Evolutionary conservation across 441 rosid species (phyloP).

Genomic region (Capsella rubella): DNA sequence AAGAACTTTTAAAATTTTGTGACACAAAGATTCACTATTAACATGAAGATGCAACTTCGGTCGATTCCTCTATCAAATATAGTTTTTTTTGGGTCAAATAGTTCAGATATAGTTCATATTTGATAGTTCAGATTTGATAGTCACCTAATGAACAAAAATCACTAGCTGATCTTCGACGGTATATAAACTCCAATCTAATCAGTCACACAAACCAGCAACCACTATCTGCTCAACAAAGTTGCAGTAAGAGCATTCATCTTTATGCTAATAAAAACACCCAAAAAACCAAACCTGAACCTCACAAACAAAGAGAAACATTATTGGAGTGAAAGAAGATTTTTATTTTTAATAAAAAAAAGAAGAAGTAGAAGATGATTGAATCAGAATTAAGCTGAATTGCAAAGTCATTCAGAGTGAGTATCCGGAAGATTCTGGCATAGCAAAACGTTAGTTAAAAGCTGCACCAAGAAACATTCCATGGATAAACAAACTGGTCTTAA

Average conservation of each 20-base stretch:
- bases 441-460: conserved; percentile 5
- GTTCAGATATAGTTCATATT: too few relatives aligned
- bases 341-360: too few relatives aligned
- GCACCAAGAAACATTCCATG: conserved; percentile 43
- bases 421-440: conserved; percentile 39
- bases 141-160: too few relatives aligned
- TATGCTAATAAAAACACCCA: too few relatives aligned
- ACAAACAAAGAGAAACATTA: too few relatives aligned
- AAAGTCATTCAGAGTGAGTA: conserved; percentile 35
- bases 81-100: too few relatives aligned
- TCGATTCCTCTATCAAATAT: too few relatives aligned
- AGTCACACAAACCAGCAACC: not conserved
- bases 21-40: not conserved
- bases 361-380: conserved; percentile 26
- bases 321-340: too few relatives aligned
- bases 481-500: conserved; percentile 35
- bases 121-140: too few relatives aligned
- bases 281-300: too few relatives aligned
- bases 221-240: not conserved
- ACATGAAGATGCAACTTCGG: not conserved
- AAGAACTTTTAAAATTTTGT: not conserved
- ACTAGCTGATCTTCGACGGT: not conserved
- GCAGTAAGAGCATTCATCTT: not conserved
- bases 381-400: conserved; percentile 42
- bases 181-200: not conserved